Conservation (phyloP, 495 filamentous ascomycete species). For the Daldinia loculata region DNA sequence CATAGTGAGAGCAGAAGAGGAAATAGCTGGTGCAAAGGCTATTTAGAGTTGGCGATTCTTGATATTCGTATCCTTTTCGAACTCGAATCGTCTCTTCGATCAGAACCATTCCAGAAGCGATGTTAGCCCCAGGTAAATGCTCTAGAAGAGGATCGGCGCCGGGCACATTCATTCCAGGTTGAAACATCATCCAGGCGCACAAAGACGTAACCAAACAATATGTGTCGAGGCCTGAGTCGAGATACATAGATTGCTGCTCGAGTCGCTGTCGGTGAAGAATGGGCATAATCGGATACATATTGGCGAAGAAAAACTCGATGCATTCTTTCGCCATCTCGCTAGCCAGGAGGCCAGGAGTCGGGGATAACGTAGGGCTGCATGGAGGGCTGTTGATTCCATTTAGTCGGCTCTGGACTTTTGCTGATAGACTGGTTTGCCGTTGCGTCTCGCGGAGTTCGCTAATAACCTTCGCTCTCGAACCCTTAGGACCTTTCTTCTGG, state of each 20-base stretch:
- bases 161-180: constrained; percentile 74
- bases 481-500: constrained; percentile 87
- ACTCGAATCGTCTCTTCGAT: constrained; percentile 80
- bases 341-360: constrained; percentile 66
- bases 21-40: constrained; percentile 82
- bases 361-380: constrained; percentile 55
- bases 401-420: constrained; percentile 57
- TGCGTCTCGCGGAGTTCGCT: constrained; percentile 76
- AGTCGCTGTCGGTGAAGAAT: constrained; percentile 75
- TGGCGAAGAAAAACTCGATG: constrained; percentile 83
- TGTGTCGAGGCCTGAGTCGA: constrained; percentile 71
- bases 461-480: constrained; percentile 82
- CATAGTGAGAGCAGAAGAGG: constrained; percentile 78
- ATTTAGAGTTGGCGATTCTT: constrained; percentile 73
- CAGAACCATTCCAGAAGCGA: constrained; percentile 67
- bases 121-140: constrained; percentile 61
- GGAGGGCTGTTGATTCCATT: constrained; percentile 55
- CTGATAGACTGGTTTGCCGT: constrained; percentile 65
- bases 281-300: constrained; percentile 85
- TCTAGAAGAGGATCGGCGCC: constrained; percentile 63
- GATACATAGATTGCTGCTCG: constrained; percentile 68
- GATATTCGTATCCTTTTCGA: constrained; percentile 75
- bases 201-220: constrained; percentile 83
- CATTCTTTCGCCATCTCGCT: constrained; percentile 71
- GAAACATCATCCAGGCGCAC: constrained; percentile 86